These are phyloP conservation scores for Cryptococcus sp. DNA, from an alignment of 1,284 basidiomycete genomes.

Conservation along the genomic window DNA sequence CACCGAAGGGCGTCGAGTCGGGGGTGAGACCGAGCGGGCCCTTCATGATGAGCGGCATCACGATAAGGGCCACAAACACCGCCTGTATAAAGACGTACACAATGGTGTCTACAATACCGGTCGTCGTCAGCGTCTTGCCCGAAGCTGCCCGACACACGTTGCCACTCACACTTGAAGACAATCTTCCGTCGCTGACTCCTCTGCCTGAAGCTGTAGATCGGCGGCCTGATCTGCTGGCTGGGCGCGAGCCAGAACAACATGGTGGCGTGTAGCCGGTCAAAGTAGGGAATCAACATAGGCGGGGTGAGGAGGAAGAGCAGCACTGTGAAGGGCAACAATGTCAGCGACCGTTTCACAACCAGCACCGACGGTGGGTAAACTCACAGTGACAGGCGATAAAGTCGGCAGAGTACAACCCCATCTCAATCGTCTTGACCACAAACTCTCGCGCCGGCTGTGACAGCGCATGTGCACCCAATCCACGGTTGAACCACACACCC, in stretches of 20 bases:
- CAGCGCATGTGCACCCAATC: conserved; percentile 79
- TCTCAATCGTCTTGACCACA: conserved; percentile 94
- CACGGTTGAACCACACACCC: conserved; percentile 91
- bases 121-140: neutral
- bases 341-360: neutral
- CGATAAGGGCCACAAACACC: conserved; percentile 66
- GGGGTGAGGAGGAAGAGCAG: conserved; percentile 71
- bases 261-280: conserved; percentile 83
- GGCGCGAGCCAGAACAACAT: conserved; percentile 67
- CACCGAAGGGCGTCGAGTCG: conserved; percentile 48
- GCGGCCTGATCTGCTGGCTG: conserved; percentile 82
- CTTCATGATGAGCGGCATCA: conserved; percentile 55
- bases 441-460: conserved; percentile 92
- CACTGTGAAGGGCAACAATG: conserved; percentile 40
- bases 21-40: conserved; percentile 60
- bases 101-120: conserved; percentile 58
- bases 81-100: conserved; percentile 74
- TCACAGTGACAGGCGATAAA: conserved; percentile 50
- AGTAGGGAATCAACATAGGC: conserved; percentile 79
- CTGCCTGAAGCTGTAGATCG: conserved; percentile 85
- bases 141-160: neutral
- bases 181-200: conserved; percentile 81
- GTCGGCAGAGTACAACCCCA: conserved; percentile 90
- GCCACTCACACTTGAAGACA: conserved; percentile 56
- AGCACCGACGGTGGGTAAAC: conserved; percentile 11